A percentile compares a stretch with the other conserved stretches of the same genome.
These are phyloP conservation scores for Prunus salicina DNA, from an alignment of 306 rosid genomes.

Conservation along the genomic window DNA sequence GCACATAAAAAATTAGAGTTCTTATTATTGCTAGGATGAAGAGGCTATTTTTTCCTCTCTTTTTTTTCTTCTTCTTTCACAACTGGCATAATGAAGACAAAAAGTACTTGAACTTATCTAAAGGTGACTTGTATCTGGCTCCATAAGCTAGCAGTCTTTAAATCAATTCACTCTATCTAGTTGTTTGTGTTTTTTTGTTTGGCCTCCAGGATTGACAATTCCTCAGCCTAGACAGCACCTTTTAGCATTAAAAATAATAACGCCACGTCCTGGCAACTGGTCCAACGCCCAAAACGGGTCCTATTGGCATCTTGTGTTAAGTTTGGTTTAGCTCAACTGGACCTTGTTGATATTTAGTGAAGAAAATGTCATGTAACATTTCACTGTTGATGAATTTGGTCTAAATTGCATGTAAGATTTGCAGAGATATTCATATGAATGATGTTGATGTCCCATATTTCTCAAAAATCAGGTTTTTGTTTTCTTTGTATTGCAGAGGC, in stretches of 20 bases:
- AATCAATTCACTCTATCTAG: background rate
- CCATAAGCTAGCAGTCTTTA: background rate
- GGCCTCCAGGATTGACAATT: background rate
- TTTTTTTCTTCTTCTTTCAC: background rate
- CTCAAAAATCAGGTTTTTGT: constrained; percentile 22
- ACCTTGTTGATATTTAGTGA: background rate
- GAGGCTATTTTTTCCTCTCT: too few relatives aligned
- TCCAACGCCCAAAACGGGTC: background rate
- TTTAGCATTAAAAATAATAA: background rate
- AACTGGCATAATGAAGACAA: background rate
- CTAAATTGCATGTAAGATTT: background rate
- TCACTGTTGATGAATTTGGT: background rate
- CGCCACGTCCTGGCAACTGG: background rate
- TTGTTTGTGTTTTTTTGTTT: background rate
- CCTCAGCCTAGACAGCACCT: background rate
- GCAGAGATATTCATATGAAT: background rate
- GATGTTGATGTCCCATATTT: background rate
- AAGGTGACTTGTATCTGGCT: too few relatives aligned
- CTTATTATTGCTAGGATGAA: too few relatives aligned
- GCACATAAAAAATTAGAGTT: background rate
- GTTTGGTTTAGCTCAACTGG: background rate
- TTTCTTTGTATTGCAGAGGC: constrained; percentile 47
- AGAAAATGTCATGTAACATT: background rate
- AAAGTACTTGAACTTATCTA: constrained; percentile 4
- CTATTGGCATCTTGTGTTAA: background rate